Evolutionary conservation across 129 eudicot species (phyloP).

Genomic region (Tagetes patula): DNA sequence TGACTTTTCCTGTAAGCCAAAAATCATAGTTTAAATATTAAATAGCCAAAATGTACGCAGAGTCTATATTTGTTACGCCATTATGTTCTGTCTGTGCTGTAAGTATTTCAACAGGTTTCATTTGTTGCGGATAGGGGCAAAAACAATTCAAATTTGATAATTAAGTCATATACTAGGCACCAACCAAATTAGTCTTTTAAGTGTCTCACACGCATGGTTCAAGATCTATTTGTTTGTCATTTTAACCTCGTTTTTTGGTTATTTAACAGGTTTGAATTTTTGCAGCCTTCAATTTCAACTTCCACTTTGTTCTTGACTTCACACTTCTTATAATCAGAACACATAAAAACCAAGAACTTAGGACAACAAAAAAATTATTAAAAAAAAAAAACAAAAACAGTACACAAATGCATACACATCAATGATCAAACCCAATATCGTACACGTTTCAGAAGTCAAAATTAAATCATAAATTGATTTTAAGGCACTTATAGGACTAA

Average conservation of each 20-base stretch:
- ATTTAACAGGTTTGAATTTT: not conserved
- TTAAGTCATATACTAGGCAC: not conserved
- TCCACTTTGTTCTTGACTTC: not conserved
- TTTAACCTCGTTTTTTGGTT: not conserved
- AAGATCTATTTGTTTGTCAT: not conserved
- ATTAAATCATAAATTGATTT: not conserved
- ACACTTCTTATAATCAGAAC: not conserved
- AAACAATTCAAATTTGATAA: not conserved
- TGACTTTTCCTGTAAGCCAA: slow-evolving; percentile 4
- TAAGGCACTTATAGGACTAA: not conserved
- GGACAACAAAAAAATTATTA: too few species aligned
- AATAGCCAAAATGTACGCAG: not conserved
- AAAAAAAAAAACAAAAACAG: too few species aligned
- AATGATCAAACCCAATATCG: too few species aligned
- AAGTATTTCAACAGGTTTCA: not conserved
- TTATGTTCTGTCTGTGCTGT: not conserved
- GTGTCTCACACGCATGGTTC: not conserved
- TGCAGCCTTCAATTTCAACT: not conserved
- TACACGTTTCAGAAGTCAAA: not conserved
- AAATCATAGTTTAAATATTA: not conserved
- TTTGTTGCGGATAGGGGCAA: not conserved
- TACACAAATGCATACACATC: too few species aligned
- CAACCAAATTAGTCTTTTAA: not conserved
- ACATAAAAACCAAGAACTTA: not conserved
- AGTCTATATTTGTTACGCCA: not conserved